Evolutionary conservation across 2,329 filamentous ascomycete species (phyloP).

Genomic region (Fusarium nematophilum): DNA sequence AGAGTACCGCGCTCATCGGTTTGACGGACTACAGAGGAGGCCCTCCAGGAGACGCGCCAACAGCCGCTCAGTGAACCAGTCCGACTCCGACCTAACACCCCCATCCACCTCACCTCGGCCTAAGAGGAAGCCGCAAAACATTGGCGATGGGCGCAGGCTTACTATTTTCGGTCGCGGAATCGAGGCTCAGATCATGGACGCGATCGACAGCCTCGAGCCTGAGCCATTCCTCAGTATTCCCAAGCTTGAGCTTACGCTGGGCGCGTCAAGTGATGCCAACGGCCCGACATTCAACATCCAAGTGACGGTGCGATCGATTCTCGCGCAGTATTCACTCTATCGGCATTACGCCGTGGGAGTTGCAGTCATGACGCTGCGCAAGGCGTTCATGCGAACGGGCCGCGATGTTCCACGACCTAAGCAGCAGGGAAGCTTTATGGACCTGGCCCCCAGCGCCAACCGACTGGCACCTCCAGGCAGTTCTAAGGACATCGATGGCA

Average conservation of each 20-base stretch:
- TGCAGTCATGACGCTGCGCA: conserved; percentile 78
- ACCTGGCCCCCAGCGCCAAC: conserved; percentile 39
- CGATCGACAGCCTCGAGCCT: conserved; percentile 82
- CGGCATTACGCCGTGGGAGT: conserved; percentile 91
- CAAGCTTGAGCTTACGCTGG: conserved; percentile 86
- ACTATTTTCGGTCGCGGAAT: conserved; percentile 84
- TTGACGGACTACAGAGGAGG: conserved; percentile 71
- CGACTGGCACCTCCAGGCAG: conserved; percentile 54
- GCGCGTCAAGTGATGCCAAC: conserved; percentile 85
- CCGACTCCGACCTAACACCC: conserved; percentile 71
- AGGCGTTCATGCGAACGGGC: conserved; percentile 71
- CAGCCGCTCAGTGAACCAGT: conserved; percentile 75
- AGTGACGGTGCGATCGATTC: conserved; percentile 80
- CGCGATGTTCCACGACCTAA: conserved; percentile 52
- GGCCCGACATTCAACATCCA: conserved; percentile 91
- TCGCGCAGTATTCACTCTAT: conserved; percentile 91
- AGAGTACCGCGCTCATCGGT: conserved; percentile 87
- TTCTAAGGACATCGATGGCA: conserved; percentile 46
- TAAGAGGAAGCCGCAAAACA: conserved; percentile 65
- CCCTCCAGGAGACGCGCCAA: conserved; percentile 76
- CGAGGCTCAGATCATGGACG: conserved; percentile 92
- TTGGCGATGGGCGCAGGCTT: conserved; percentile 82
- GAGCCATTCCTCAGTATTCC: conserved; percentile 90
- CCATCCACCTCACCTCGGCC: conserved; percentile 53
- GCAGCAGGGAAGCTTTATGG: conserved; percentile 45